These are phyloP conservation scores for Cubamyces sp. DNA, from an alignment of 768 basidiomycete genomes.

Conservation along the genomic window DNA sequence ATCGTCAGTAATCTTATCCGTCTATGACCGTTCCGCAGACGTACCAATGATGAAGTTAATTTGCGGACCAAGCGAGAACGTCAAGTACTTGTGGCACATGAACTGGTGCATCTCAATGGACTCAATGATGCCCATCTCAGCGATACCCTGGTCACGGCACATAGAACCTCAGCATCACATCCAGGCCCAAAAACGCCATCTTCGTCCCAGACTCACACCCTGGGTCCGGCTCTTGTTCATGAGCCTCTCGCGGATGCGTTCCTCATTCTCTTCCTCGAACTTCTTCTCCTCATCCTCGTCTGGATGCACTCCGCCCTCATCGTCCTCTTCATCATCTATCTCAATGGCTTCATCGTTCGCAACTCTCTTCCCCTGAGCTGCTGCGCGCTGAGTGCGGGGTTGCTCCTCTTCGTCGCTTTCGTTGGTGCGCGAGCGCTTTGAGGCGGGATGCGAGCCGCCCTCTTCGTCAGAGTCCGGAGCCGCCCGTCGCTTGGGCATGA, in stretches of 20 bases:
- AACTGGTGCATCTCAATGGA: conserved; percentile 88
- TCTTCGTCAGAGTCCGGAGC: conserved; percentile 48
- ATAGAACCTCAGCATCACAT: background rate
- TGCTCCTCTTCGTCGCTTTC: conserved; percentile 42
- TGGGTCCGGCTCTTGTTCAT: conserved; percentile 47
- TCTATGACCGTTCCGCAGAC: conserved; percentile 22
- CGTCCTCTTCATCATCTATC: conserved; percentile 39
- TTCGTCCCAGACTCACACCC: conserved; percentile 45
- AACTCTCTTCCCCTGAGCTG: conserved; percentile 32
- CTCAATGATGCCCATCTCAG: conserved; percentile 89
- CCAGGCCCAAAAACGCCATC: background rate
- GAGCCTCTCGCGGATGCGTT: conserved; percentile 56
- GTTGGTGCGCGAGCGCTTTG: conserved; percentile 49
- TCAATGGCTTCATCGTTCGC: conserved; percentile 36
- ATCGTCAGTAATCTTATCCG: conserved; percentile 1
- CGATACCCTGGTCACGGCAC: conserved; percentile 57
- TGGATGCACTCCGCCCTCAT: conserved; percentile 36
- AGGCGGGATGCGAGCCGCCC: conserved; percentile 36
- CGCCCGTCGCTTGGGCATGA: conserved; percentile 62
- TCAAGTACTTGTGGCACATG: conserved; percentile 91
- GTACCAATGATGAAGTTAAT: conserved; percentile 96
- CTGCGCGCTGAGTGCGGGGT: conserved; percentile 14
- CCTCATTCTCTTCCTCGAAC: conserved; percentile 66
- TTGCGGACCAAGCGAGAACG: conserved; percentile 86
- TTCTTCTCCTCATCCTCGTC: conserved; percentile 64